Base-by-base conservation (phyloP, 345 rosid genomes). In the Mallotus nudiflorus region DNA sequence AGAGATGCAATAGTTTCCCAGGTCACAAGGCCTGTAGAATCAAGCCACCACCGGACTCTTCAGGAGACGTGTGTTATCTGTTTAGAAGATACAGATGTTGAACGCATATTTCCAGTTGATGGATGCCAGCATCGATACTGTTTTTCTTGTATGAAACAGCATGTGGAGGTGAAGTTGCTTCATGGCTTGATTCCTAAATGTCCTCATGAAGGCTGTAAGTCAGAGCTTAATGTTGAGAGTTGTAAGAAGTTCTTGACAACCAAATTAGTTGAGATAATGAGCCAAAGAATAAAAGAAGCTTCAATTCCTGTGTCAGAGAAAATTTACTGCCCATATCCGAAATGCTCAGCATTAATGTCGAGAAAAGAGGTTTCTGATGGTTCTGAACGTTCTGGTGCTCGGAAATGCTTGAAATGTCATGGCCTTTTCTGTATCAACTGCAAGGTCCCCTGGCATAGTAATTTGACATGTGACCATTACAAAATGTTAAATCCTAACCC, bases 121-220 rank as follows among this genome's bases (percentile, higher is more conserved):
- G 87, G 81, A 27, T 93, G 98, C 75, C 73, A 70, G 67, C 96
- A 91, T 62, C 80, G 92, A 19, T 93, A 81, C 65, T 93, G 97
- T 79, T 81, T 85, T 71, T 78, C 94, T 62, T 93, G 98, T 70
- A 89, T 91, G 92, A 93, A 82, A 72, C 88, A 84, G 78, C 98
- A 91, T 44, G 86, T 89, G 6, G 92, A 89, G 78, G 88, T 82
- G 70, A 88, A 87, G 69, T 71, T 93, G 76, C 91, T 87, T 51
- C 81, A 80, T 71, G 97, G 87, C 35, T 65, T 78, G 74, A 72
- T 79, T 60, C 87, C 96, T 35, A 85, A 48, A 28, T 91, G 96
- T 72, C 98, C 94, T 14, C 87, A 88, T 13, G 90, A 81, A 16
- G 86, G 79, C n/a, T 93, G 98, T 67, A 75, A 81, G 57, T 82